These are phyloP conservation scores for Ammopiptanthus mongolicus DNA, from an alignment of 306 rosid species.

Conservation along the genomic window DNA sequence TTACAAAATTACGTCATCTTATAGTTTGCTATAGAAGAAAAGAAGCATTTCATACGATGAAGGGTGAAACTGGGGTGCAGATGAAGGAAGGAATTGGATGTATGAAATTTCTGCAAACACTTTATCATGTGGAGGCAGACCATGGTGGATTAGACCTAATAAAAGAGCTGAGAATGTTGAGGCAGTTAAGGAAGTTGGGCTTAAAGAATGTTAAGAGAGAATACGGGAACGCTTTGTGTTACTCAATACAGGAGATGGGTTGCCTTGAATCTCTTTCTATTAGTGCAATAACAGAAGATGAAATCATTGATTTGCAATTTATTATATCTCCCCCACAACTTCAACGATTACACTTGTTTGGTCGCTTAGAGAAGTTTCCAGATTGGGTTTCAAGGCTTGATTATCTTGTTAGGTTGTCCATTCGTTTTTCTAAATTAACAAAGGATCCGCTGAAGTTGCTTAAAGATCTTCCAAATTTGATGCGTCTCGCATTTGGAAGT, in stretches of 20 bases:
- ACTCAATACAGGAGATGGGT: neutral
- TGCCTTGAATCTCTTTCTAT: neutral
- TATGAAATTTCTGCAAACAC: neutral
- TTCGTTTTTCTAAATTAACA: neutral
- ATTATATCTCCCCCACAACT: neutral
- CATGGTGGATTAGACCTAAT: neutral
- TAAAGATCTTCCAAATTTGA: neutral
- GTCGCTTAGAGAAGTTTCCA: neutral
- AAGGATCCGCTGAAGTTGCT: neutral
- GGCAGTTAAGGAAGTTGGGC: conserved; percentile 21
- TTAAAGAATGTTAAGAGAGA: conserved; percentile 1
- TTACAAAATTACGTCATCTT: conserved; percentile 1
- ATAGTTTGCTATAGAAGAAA: neutral
- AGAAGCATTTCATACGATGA: neutral
- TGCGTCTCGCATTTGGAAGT: neutral
- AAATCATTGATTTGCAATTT: neutral
- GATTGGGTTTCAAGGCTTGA: neutral
- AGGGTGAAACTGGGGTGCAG: neutral
- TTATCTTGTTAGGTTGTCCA: neutral
- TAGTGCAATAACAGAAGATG: neutral
- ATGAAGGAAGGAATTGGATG: neutral
- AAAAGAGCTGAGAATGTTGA: conserved; percentile 17
- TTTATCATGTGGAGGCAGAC: neutral
- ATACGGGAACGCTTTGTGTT: neutral
- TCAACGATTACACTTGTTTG: neutral